Percentiles rank a stretch among this genome's conserved stretches.
These are phyloP conservation scores for Saccharomycopsis hybrid DNA, from an alignment of 1,139 yeast species.

Conservation along the genomic window DNA sequence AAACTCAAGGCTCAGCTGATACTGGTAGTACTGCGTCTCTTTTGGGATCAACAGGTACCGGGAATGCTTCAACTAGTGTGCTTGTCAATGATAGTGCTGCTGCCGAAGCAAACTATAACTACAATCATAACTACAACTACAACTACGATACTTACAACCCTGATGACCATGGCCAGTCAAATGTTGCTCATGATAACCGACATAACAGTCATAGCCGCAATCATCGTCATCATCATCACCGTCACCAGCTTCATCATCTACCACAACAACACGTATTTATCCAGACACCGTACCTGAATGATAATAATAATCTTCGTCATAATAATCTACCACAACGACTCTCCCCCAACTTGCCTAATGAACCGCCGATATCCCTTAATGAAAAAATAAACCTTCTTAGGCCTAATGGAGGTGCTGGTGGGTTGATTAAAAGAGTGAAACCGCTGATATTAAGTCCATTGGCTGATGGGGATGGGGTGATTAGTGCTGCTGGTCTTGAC, in stretches of 20 bases:
- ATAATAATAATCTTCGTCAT: background rate
- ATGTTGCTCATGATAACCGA: background rate
- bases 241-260: constrained; percentile 1
- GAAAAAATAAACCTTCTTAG: constrained; percentile 20
- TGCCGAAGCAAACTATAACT: background rate
- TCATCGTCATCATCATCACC: background rate
- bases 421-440: no score
- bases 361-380: constrained; percentile 20
- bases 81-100: background rate
- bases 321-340: background rate
- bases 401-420: constrained; percentile 1
- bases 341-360: constrained; percentile 13
- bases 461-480: no score
- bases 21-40: no score
- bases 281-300: background rate
- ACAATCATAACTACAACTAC: background rate
- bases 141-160: background rate
- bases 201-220: background rate
- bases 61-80: background rate
- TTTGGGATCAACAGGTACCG: no score
- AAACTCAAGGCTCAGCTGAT: no score
- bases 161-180: background rate
- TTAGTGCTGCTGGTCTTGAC: no score
- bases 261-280: background rate
- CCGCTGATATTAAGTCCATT: no score